These are phyloP conservation scores for Podila clonocystis DNA, from an alignment of 192 early-diverging fungal species.

Conservation along the genomic window DNA sequence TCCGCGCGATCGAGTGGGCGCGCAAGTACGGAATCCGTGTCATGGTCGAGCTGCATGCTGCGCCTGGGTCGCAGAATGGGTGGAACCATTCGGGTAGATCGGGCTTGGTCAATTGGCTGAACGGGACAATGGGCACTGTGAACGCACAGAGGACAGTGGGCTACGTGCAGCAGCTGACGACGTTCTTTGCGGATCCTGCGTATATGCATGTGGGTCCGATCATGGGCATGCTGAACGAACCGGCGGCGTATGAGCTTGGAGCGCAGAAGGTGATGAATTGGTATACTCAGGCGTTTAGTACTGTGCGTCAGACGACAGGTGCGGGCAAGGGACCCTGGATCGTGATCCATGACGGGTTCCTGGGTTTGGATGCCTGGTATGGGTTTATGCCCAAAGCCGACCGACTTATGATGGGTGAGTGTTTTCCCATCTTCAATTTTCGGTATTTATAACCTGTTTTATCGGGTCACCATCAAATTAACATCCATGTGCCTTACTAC, in stretches of 20 bases:
- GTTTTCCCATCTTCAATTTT: background rate
- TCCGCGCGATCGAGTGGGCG: slow-evolving; percentile 69
- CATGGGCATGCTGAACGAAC: slow-evolving; percentile 64
- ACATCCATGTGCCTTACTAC: background rate
- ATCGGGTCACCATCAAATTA: background rate
- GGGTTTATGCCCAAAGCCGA: slow-evolving; percentile 51
- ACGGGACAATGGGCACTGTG: slow-evolving; percentile 47
- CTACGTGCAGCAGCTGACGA: slow-evolving; percentile 62
- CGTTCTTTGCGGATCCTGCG: slow-evolving; percentile 60
- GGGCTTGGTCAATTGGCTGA: slow-evolving; percentile 54
- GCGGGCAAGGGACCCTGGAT: slow-evolving; percentile 40
- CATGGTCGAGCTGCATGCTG: slow-evolving; percentile 73
- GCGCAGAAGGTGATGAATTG: slow-evolving; percentile 42
- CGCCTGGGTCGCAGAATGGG: slow-evolving; percentile 80
- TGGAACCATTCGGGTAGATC: slow-evolving; percentile 65
- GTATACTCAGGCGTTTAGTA: slow-evolving; percentile 51
- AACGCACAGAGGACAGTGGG: slow-evolving; percentile 63
- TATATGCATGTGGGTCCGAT: slow-evolving; percentile 54
- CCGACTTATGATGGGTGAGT: slow-evolving; percentile 56
- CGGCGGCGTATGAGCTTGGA: slow-evolving; percentile 19
- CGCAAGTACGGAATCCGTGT: slow-evolving; percentile 72
- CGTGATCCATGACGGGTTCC: slow-evolving; percentile 60
- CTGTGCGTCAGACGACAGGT: slow-evolving; percentile 45
- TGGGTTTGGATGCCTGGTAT: slow-evolving; percentile 41
- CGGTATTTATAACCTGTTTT: background rate